These are phyloP conservation scores for Rhinocladiella mackenziei DNA, from an alignment of 2,329 filamentous ascomycete species.

Conservation along the genomic window DNA sequence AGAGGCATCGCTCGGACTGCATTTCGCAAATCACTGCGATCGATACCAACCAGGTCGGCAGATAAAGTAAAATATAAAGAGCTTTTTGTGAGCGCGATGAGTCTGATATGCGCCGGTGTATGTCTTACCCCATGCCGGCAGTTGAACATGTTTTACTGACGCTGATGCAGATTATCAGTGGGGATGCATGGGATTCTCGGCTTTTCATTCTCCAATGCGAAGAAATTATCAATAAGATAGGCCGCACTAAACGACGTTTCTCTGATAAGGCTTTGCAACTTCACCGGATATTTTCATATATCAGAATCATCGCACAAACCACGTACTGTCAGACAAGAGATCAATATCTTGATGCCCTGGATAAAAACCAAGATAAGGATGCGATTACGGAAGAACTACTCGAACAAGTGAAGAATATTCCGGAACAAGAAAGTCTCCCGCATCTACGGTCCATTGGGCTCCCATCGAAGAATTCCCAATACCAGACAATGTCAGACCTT, in stretches of 20 bases:
- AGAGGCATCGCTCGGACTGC: slow-evolving; percentile 9
- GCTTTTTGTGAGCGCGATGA: slow-evolving; percentile 9
- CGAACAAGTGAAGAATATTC: slow-evolving; percentile 10
- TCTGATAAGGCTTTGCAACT: slow-evolving; percentile 11
- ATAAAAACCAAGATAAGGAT: slow-evolving; percentile 8
- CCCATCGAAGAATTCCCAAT: too few relatives aligned
- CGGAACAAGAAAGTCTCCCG: slow-evolving; percentile 3
- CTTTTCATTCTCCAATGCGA: slow-evolving; percentile 17
- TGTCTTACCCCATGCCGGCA: neutral
- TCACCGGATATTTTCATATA: slow-evolving; percentile 12
- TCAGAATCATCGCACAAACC: slow-evolving; percentile 10
- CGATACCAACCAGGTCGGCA: neutral
- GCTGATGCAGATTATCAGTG: slow-evolving; percentile 7
- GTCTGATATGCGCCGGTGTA: slow-evolving; percentile 10
- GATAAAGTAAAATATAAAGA: slow-evolving; percentile 10
- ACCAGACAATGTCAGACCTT: slow-evolving; percentile 7
- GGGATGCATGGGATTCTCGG: slow-evolving; percentile 10
- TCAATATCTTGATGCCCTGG: slow-evolving; percentile 8
- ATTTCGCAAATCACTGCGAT: slow-evolving; percentile 8
- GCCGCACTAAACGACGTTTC: slow-evolving; percentile 3
- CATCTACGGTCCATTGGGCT: neutral
- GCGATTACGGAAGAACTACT: too few relatives aligned
- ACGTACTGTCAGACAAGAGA: slow-evolving; percentile 11
- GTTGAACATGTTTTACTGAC: neutral
- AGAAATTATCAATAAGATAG: slow-evolving; percentile 11